Conservation (phyloP, 352 stramenopile species). For the Globisporangium splendens region DNA sequence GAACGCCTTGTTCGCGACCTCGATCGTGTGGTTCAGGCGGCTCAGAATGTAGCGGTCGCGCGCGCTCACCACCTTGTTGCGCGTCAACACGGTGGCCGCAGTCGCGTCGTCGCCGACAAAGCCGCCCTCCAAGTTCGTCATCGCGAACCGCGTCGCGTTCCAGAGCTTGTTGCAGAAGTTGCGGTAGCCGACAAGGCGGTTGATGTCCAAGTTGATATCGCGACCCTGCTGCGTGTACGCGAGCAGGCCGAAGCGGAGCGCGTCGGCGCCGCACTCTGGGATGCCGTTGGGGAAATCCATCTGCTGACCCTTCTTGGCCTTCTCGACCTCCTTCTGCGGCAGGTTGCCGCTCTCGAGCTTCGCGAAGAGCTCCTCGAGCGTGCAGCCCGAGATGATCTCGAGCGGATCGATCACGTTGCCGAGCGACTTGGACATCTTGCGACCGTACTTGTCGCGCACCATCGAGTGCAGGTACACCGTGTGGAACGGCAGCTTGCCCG, state of each 20-base stretch:
- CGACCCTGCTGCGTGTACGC: slow-evolving; percentile 92
- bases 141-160: slow-evolving; percentile 98
- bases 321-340: slow-evolving; percentile 95
- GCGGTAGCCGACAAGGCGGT: slow-evolving; percentile 97
- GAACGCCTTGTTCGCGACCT: slow-evolving; percentile 83
- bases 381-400: slow-evolving; percentile 96
- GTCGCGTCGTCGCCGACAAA: slow-evolving; percentile 55
- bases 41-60: slow-evolving; percentile 85
- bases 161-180: slow-evolving; percentile 99
- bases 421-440: slow-evolving; percentile 99
- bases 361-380: slow-evolving; percentile 91
- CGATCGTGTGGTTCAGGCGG: slow-evolving; percentile 74
- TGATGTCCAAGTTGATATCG: slow-evolving; percentile 99
- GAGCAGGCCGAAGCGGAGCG: slow-evolving; percentile 97
- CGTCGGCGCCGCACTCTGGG: slow-evolving; percentile 98
- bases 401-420: slow-evolving; percentile 98
- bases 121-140: slow-evolving; percentile 92
- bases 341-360: slow-evolving; percentile 98
- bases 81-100: slow-evolving; percentile 47
- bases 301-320: slow-evolving; percentile 96
- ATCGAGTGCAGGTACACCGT: slow-evolving; percentile 97
- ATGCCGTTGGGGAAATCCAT: slow-evolving; percentile 99
- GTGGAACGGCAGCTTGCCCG: slow-evolving; percentile 95
- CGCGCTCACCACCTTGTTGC: slow-evolving; percentile 54
- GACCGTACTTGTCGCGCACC: slow-evolving; percentile 97